Percentiles rank a stretch among this genome's conserved stretches.
phyloP scores from a whole-genome alignment of 2,329 filamentous ascomycete genomes.

The Aspergillus ochraceoroseus region DNA sequence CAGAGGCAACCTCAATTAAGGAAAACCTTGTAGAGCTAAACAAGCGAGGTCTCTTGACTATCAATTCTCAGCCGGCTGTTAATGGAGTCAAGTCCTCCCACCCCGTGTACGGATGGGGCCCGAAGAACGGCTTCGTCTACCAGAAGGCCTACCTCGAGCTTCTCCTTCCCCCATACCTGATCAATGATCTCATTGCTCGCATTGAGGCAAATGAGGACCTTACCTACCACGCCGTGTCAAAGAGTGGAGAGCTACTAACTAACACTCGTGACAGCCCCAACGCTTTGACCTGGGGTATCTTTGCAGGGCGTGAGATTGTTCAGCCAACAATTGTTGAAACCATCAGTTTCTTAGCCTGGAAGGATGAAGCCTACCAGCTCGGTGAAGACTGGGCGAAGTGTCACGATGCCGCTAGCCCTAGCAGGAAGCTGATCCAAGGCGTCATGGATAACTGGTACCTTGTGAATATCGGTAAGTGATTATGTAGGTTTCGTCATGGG shows the following conservation, averaged over 20 bases:
- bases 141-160: slow-evolving; percentile 97
- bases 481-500: slow-evolving; percentile 6
- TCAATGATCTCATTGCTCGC: slow-evolving; percentile 69
- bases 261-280: slow-evolving; percentile 85
- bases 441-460: slow-evolving; percentile 91
- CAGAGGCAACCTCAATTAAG: slow-evolving; percentile 74
- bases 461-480: slow-evolving; percentile 78
- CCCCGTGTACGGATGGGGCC: slow-evolving; percentile 88
- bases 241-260: slow-evolving; percentile 71
- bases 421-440: slow-evolving; percentile 70
- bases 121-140: slow-evolving; percentile 91
- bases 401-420: slow-evolving; percentile 70
- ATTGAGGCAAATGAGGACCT: slow-evolving; percentile 74
- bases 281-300: slow-evolving; percentile 98
- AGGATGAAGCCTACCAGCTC: slow-evolving; percentile 91
- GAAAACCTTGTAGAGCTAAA: slow-evolving; percentile 76
- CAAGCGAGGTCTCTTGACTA: slow-evolving; percentile 78
- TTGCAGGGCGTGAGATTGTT: slow-evolving; percentile 98
- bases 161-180: slow-evolving; percentile 73
- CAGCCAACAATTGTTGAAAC: slow-evolving; percentile 99
- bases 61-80: slow-evolving; percentile 96
- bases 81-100: slow-evolving; percentile 85
- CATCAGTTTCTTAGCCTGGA: slow-evolving; percentile 96
- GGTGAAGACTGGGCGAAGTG: slow-evolving; percentile 93
- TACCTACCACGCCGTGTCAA: slow-evolving; percentile 92